Base-by-base conservation (phyloP, 805 yeast species). In the Priceomyces haplophilus region DNA sequence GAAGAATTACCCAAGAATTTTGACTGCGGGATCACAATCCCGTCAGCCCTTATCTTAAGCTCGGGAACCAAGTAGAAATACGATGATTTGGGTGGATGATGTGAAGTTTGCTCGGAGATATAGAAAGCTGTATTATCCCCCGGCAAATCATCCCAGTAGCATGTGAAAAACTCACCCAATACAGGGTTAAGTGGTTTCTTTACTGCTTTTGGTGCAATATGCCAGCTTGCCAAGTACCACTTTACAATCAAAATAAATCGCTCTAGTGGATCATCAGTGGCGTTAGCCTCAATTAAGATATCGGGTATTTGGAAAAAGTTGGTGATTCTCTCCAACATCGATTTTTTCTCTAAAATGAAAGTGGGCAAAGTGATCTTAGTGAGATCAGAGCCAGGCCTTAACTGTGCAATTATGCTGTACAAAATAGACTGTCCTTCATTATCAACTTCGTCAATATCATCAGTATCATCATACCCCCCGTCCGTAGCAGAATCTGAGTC, bases 171-270 rank as follows among this genome's bases (percentile, higher is more conserved):
- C 61, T 93, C 99, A 23, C 98, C 97, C 19, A 93, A 61, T 5
- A 93, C 88, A 1, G 99, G 99, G 59, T 93, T 93, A 55, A 93
- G 72, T 0, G 99, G 99, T 64, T 93, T 93, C 62, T 93, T 93
- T 12, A 93, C 99, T 3, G 98, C 99, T 60, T 91, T 91, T 21
- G 98, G 99, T 1, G 97, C 93, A 61, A 93, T 93, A 59, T 93
- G 97, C 98, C 98, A 93, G 37, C 95, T 88, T 3, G 97, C 79
- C 62, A 93, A 73, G 61, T 93, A 93, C 96, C 97, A 91, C 56
- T 81, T 80, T 17, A 85, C 82, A 6, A 91, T 83, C 34, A 78
- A 67, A 5, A 88, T 57, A 54, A 93, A 90, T 44, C 98, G 76
- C 43, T 79, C 73, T 17, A 83, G 54, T 2, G 82, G 80, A 49